Base-by-base conservation (phyloP, 2,329 filamentous ascomycete species). In the Pseudogymnoascus sp. region DNA sequence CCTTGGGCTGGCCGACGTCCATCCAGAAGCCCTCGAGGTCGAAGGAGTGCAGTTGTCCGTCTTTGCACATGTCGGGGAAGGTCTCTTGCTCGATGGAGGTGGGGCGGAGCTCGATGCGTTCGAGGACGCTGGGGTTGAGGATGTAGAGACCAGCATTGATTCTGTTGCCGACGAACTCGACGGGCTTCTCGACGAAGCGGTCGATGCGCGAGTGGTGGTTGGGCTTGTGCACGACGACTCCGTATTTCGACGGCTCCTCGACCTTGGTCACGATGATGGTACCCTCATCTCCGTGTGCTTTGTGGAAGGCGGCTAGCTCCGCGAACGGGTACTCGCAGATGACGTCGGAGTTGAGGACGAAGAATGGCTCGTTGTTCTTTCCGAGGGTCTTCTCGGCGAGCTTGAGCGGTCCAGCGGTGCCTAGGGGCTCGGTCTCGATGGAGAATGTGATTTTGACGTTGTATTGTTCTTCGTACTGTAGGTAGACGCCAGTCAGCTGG, bases 91-190 rank as follows among this genome's bases (percentile, higher is more conserved):
- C 93, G 74, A 97, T 99, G 5, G 92, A 96, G 59, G 93, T 97
- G 42, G 94, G 94, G 65, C 93, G 91, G 68, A 97, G 87, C 77
- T 97, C 93, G 72, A 99, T 97, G 75, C 93, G 90, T 68, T 87
- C 81, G 64, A 99, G 85, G 41, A 97, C 86, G 60, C 88, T 92
- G 58, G 92, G 92, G 82, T 97, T 97, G 72, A 97, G 83, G 71
- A 97, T 96, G 82, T 97, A 97, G 78, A 97, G 91, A 79, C 94
- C 94, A 69, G 93, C 94, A 72, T 97, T 97, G 84, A 97, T 97
- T 68, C 93, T 90, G 84, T 97, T 97, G 71, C 93, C 93, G 63
- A 97, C 93, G 74, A 97, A 97, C 79, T 97, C 91, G 74, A 97
- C 91, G 38, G 93, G 93, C 84, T 99, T 99, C 85, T 99, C 93